Conservation (phyloP, 495 filamentous ascomycete genomes). For the Baudoinia panamericana region DNA sequence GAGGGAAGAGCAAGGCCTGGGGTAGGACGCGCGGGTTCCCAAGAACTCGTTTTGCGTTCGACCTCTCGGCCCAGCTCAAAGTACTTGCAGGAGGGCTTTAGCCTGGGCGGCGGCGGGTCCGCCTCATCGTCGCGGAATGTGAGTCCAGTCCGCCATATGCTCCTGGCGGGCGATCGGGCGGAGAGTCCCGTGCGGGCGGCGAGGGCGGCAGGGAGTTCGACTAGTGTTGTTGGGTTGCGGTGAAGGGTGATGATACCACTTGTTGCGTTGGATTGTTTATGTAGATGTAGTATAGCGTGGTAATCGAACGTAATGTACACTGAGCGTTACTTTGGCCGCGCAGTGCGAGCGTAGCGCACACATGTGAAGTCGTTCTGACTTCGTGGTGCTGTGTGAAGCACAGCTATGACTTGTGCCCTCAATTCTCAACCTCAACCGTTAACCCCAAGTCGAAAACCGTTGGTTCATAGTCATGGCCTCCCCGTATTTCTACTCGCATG, state of each 20-base stretch:
- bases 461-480: too few species aligned
- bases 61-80: not conserved
- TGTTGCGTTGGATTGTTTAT: not conserved
- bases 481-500: too few species aligned
- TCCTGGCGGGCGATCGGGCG: not conserved
- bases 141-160: not conserved
- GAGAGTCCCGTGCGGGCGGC: slow-evolving; percentile 10
- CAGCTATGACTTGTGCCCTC: too few species aligned
- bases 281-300: not conserved
- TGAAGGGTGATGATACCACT: slow-evolving; percentile 12
- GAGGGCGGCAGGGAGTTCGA: slow-evolving; percentile 4
- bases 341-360: too few species aligned
- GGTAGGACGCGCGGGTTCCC: not conserved
- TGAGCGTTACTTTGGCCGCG: too few species aligned
- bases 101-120: not conserved
- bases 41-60: slow-evolving; percentile 1
- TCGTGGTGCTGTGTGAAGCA: too few species aligned
- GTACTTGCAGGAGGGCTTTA: not conserved
- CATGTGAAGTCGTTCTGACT: too few species aligned
- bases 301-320: too few species aligned
- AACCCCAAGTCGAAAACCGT: too few species aligned
- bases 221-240: slow-evolving; percentile 8
- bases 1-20: not conserved
- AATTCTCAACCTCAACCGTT: too few species aligned
- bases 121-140: not conserved